Evolutionary conservation across 208 protist species (phyloP), one percentile per base, ranked within the genome.

Genomic region (Strigomonas culicis): DNA sequence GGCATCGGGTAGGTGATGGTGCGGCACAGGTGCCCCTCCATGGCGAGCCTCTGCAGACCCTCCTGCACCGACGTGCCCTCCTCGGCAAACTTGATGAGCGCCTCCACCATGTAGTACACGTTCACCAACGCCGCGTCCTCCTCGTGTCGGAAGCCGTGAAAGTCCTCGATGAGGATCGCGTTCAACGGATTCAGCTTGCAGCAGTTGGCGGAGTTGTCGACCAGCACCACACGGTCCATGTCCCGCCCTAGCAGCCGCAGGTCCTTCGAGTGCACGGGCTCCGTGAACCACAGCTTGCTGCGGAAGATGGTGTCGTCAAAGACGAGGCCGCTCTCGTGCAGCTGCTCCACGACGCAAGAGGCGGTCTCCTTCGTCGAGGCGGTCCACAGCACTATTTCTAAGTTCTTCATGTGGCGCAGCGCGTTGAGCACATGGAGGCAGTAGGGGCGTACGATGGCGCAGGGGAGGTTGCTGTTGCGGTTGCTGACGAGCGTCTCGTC

Each of bases 401-500:
- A 32, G 19, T 85, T 77, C 60, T 79, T 77, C 81, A 89, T 92
- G 71, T 94, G 80, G 0, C 79, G 86, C 44, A 97, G 75, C 1
- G 88, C 86, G 46, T 96, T 86, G 21, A 96, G 72, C 49, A 96
- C 74, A 59, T 94, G 88, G 30, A 96, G 70, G 67, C 77, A 84
- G 75, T 94, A 97, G 19, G 90, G 88, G 4, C 93, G 85, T 17
- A 94, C 62, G 61, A 93, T 86, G 39, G 92, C 88, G 15, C 61
- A 72, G 4, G 74, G 72, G 30, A 75, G 58, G 46, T 72, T 73
- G 3, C 61, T 22, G 43, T 84, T 77, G 39, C 93, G 88, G 75
- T 97, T 97, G 67, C 77, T 88, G 0, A 97, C 90, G 13, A 97
- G 84, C 24, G 93, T 97, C 70, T 97, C 93, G 64, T 97, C 93